Evolutionary conservation across 768 basidiomycete species (phyloP).

Genomic region (Pluteus cervinus): DNA sequence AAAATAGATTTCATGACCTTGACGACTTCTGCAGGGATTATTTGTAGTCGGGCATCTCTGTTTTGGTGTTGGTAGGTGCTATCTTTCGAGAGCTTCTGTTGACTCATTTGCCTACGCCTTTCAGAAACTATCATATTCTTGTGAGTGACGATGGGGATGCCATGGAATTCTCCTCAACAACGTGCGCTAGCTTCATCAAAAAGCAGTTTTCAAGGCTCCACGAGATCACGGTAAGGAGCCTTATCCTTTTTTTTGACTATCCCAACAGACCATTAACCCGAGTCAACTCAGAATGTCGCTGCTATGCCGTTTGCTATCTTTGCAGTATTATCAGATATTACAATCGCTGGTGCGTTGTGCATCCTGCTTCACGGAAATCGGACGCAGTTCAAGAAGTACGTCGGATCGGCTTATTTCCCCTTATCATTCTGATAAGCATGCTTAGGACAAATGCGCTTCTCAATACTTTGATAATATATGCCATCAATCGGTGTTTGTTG

Average conservation of each 20-base stretch:
- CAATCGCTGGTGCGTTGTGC: conserved; percentile 37
- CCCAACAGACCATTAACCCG: neutral
- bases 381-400: conserved; percentile 28
- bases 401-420: neutral
- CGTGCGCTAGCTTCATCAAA: conserved; percentile 33
- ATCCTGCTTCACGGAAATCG: conserved; percentile 32
- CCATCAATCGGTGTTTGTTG: conserved; percentile 43
- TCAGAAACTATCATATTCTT: conserved; percentile 28
- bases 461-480: conserved; percentile 38
- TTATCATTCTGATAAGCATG: neutral
- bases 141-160: conserved; percentile 9
- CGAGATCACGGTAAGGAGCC: conserved; percentile 25
- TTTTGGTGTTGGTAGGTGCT: conserved; percentile 29
- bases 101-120: neutral
- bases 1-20: neutral
- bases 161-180: neutral
- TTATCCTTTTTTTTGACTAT: neutral
- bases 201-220: conserved; percentile 24
- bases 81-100: neutral
- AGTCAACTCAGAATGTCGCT: conserved; percentile 24
- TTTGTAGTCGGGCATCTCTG: conserved; percentile 23
- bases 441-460: conserved; percentile 36
- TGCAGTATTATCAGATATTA: conserved; percentile 38
- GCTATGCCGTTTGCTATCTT: conserved; percentile 38
- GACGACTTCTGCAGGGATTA: conserved; percentile 13